These are phyloP conservation scores for Cokeromyces recurvatus DNA, from an alignment of 371 early-diverging fungal species.

Conservation along the genomic window DNA sequence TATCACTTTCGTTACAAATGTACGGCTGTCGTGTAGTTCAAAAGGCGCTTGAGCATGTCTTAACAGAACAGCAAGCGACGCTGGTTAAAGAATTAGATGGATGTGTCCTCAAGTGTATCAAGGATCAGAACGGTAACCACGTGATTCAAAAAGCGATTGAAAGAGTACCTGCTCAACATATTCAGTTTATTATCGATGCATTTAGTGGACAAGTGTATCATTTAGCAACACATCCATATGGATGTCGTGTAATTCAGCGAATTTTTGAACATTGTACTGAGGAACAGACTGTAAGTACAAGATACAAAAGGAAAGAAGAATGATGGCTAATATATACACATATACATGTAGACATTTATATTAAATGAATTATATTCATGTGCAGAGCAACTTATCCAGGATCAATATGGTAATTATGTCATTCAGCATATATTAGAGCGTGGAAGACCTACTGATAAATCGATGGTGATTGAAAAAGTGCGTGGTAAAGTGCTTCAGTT, in stretches of 20 bases:
- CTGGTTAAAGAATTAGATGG: slow-evolving; percentile 93
- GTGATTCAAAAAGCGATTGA: slow-evolving; percentile 99
- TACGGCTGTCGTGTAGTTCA: slow-evolving; percentile 99
- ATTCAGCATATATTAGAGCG: slow-evolving; percentile 98
- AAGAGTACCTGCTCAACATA: slow-evolving; percentile 89
- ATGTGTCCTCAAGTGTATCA: slow-evolving; percentile 95
- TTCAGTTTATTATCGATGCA: slow-evolving; percentile 94
- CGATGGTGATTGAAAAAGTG: slow-evolving; percentile 84
- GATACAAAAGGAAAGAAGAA: too few relatives aligned
- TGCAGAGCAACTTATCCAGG: slow-evolving; percentile 90
- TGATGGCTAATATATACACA: too few relatives aligned
- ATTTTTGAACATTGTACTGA: slow-evolving; percentile 99
- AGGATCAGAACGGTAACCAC: slow-evolving; percentile 99
- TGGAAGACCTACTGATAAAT: slow-evolving; percentile 83
- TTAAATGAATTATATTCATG: slow-evolving; percentile 92
- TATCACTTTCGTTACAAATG: slow-evolving; percentile 96
- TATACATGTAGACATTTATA: slow-evolving; percentile 69
- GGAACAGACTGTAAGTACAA: slow-evolving; percentile 61
- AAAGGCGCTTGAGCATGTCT: slow-evolving; percentile 96
- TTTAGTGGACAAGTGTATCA: slow-evolving; percentile 96
- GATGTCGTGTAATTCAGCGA: slow-evolving; percentile 99
- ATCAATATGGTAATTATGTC: slow-evolving; percentile 98
- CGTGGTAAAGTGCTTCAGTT: slow-evolving; percentile 84
- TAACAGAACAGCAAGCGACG: slow-evolving; percentile 82
- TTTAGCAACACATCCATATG: slow-evolving; percentile 98